Evolutionary conservation across 768 basidiomycete species (phyloP), one percentile per base, ranked within the genome.

Genomic region (Lactarius sp.): DNA sequence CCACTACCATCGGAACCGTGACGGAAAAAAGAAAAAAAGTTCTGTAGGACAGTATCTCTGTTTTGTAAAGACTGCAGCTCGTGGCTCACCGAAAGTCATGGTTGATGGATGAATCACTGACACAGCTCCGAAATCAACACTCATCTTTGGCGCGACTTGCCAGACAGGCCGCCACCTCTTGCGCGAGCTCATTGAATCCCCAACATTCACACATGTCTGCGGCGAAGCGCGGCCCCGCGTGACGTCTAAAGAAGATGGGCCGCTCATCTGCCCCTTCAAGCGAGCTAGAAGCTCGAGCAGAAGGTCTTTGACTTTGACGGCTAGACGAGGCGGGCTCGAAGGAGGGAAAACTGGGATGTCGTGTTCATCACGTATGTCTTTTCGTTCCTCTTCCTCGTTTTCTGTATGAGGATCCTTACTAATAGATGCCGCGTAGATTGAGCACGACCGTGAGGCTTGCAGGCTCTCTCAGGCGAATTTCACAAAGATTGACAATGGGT

Each of bases 401-500:
- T 20, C 8, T 46, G 20, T 6, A 27, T 10, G 47, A 27, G 10
- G 22, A 53, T 3, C 8, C 6, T 34, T 27, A n/a, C n/a, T n/a
- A n/a, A n/a, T n/a, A 31, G 6, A 5, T 20, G 20, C 5, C 22
- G 16, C 56, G 27, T 63, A 84, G 84, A 2, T 73, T 92, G 9
- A 90, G 90, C 8, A 92, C 90, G n/a, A 85, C 84, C 13, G 78
- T 74, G 31, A 81, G 79, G 16, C 62, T 37, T 16, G 90, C 88
- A 0, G 88, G 88, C 3, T 81, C 85, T 66, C 81, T 27, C 27
- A 80, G 1, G 82, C 79, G 41, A 80, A 80, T 9, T 92, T 90
- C 66, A 85, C 86, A 70, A 88, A 83, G 76, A 90, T 92, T 61
- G 91, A 92, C 69, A 77, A 86, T 73, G 85, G 88, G 85, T 90